Percentiles rank a stretch among this genome's conserved stretches.
Evolutionary conservation across 768 basidiomycete species (phyloP).

Genomic region (Lactarius evosmus): DNA sequence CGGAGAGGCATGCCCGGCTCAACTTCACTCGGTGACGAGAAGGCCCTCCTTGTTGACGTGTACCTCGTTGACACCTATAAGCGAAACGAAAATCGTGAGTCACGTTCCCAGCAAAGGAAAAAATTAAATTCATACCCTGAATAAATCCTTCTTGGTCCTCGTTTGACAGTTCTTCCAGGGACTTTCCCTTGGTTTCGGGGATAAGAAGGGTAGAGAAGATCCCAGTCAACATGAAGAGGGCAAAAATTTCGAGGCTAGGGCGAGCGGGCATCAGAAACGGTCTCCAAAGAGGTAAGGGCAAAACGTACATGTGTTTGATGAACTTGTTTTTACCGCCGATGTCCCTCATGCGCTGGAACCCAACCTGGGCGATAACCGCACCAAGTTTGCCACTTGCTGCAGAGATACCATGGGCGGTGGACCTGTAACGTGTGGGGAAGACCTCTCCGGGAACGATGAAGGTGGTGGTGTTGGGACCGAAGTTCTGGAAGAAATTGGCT

Average conservation of each 20-base stretch:
- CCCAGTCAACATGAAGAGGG: conserved; percentile 84
- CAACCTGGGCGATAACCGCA: conserved; percentile 77
- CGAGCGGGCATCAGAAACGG: conserved; percentile 5
- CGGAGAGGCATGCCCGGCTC: background rate
- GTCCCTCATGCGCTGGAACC: conserved; percentile 64
- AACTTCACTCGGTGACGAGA: background rate
- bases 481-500: conserved; percentile 90
- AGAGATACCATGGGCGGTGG: conserved; percentile 80
- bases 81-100: background rate
- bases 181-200: conserved; percentile 68
- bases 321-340: conserved; percentile 62
- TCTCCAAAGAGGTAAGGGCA: background rate
- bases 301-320: conserved; percentile 64
- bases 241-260: conserved; percentile 69
- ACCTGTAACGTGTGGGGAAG: conserved; percentile 87
- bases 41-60: conserved; percentile 21
- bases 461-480: conserved; percentile 77
- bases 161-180: conserved; percentile 71
- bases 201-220: conserved; percentile 76
- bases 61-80: conserved; percentile 12
- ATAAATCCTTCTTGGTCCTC: conserved; percentile 67
- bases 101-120: background rate
- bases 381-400: conserved; percentile 83
- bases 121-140: conserved; percentile 26
- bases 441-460: conserved; percentile 79